Percentiles rank a stretch among this genome's conserved stretches.
Evolutionary conservation across 164 flowering plant species (phyloP).

Genomic region (Magnolia changhungtana): DNA sequence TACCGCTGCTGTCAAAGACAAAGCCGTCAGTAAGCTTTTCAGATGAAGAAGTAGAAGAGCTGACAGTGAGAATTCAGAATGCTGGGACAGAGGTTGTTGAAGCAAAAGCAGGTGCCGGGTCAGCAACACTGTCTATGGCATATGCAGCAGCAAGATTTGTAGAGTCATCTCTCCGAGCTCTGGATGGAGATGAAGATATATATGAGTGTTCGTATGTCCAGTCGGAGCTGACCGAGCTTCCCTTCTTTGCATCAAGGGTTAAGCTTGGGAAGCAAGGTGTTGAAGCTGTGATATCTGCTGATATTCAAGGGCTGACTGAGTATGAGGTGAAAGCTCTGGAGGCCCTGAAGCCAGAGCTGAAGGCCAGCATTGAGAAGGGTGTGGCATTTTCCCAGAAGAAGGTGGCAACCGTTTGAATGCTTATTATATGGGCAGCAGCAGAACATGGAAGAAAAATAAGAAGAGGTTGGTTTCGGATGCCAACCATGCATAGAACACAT

Average conservation of each 20-base stretch:
- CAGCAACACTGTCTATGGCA: constrained; percentile 20
- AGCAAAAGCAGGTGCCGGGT: constrained; percentile 19
- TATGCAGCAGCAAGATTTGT: constrained; percentile 21
- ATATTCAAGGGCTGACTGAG: constrained; percentile 18
- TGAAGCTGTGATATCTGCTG: constrained; percentile 13
- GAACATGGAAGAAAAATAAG: too few relatives aligned
- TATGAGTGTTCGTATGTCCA: constrained; percentile 12
- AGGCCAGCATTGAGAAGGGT: constrained; percentile 23
- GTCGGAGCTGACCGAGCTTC: constrained; percentile 12
- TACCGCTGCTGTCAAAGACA: constrained; percentile 14
- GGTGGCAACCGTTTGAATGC: neutral
- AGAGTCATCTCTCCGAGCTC: constrained; percentile 15
- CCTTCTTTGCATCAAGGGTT: constrained; percentile 18
- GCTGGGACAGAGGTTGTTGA: constrained; percentile 21
- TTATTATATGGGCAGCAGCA: too few relatives aligned
- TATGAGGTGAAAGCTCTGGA: constrained; percentile 18
- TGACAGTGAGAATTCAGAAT: constrained; percentile 19
- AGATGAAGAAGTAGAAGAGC: constrained; percentile 13
- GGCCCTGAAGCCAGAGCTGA: constrained; percentile 18
- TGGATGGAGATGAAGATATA: constrained; percentile 16
- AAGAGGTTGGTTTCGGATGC: too few relatives aligned
- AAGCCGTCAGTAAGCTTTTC: constrained; percentile 14
- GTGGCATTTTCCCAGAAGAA: constrained; percentile 16
- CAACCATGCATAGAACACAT: too few relatives aligned
- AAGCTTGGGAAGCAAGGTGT: constrained; percentile 18